Evolutionary conservation across 306 rosid species (phyloP).

Genomic region (Castanea crenata): DNA sequence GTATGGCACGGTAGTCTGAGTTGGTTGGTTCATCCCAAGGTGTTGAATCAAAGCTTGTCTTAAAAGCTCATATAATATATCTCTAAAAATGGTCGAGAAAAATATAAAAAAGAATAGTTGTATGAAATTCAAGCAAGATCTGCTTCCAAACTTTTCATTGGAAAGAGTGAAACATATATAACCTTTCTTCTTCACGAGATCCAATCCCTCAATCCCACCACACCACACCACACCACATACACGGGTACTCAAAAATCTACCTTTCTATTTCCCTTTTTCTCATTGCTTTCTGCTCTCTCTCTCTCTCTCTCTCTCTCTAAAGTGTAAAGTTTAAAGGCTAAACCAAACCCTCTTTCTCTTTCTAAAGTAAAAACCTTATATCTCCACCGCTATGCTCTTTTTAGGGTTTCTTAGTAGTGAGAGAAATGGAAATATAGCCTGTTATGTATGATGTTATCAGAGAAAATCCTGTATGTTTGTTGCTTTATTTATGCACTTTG

Average conservation of each 20-base stretch:
- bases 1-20: neutral
- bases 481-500: neutral
- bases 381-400: neutral
- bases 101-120: neutral
- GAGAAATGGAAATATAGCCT: neutral
- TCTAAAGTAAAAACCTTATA: neutral
- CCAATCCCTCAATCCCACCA: slow-evolving; percentile 38
- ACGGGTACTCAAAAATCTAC: slow-evolving; percentile 15
- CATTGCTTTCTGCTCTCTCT: slow-evolving; percentile 1
- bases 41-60: slow-evolving; percentile 11
- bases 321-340: too few relatives aligned
- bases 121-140: slow-evolving; percentile 44
- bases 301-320: neutral
- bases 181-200: slow-evolving; percentile 53
- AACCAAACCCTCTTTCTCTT: neutral
- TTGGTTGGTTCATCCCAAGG: slow-evolving; percentile 22
- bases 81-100: neutral
- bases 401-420: neutral
- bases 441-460: neutral
- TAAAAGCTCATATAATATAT: slow-evolving; percentile 5
- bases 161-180: slow-evolving; percentile 40
- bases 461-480: neutral
- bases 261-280: neutral
- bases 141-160: slow-evolving; percentile 36
- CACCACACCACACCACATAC: slow-evolving; percentile 12